phyloP scores from a whole-genome alignment of 73 alveolate species.

The Symbiodinium natans region DNA sequence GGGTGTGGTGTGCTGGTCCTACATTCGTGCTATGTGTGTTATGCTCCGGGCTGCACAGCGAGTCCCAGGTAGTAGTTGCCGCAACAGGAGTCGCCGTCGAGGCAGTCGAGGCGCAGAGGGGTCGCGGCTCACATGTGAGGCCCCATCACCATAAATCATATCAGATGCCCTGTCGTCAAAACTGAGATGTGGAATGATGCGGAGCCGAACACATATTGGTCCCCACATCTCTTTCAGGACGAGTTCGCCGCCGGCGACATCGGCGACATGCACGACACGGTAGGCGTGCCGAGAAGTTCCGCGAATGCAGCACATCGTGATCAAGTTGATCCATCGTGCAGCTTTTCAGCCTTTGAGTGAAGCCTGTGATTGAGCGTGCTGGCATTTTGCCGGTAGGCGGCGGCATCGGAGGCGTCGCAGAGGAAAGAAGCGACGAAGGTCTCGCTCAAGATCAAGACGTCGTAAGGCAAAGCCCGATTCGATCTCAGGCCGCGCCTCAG shows the following conservation, averaged over 20 bases:
- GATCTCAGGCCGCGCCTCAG: too few species aligned
- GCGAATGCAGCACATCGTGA: background rate
- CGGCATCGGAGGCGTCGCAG: background rate
- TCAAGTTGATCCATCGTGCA: too few species aligned
- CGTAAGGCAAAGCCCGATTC: background rate
- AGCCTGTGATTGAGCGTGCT: background rate
- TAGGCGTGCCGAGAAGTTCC: background rate
- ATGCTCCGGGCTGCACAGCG: too few species aligned
- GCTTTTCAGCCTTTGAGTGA: background rate
- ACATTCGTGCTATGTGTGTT: too few species aligned
- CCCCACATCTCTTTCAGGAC: background rate
- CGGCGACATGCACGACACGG: background rate
- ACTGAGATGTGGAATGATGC: too few species aligned
- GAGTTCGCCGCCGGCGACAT: background rate
- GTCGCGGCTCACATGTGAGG: too few species aligned
- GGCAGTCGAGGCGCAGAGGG: too few species aligned
- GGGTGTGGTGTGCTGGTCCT: too few species aligned
- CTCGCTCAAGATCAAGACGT: constrained; percentile 1
- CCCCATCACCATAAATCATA: too few species aligned
- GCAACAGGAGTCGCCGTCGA: background rate
- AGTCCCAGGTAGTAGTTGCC: background rate
- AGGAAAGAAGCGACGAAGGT: constrained; percentile 22
- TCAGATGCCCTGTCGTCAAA: too few species aligned
- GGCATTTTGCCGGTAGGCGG: background rate
- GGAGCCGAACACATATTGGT: too few species aligned